Conservation (phyloP, 495 filamentous ascomycete genomes). For the Penicillium coffeae region DNA sequence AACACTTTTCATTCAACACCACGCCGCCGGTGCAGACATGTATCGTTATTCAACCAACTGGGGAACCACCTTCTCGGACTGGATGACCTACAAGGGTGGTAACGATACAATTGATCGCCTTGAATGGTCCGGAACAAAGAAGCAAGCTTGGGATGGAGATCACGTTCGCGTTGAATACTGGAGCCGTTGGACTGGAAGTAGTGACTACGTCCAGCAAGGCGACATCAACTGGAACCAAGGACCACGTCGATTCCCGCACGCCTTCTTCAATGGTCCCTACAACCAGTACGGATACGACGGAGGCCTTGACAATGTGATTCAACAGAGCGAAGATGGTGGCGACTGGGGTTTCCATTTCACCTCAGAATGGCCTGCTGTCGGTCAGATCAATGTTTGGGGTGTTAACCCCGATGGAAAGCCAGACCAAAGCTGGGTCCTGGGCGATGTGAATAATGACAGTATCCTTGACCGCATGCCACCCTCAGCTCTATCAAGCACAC, state of each 20-base stretch:
- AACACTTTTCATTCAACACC: slow-evolving; percentile 52
- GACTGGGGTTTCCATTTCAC: slow-evolving; percentile 59
- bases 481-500: slow-evolving; percentile 47
- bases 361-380: slow-evolving; percentile 60
- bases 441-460: slow-evolving; percentile 57
- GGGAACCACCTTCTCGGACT: slow-evolving; percentile 56
- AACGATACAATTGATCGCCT: slow-evolving; percentile 41
- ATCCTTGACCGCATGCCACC: slow-evolving; percentile 63
- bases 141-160: slow-evolving; percentile 60
- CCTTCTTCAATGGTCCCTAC: slow-evolving; percentile 61
- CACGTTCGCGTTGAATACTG: slow-evolving; percentile 68
- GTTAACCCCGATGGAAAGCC: slow-evolving; percentile 63
- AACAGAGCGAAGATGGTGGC: slow-evolving; percentile 43
- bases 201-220: slow-evolving; percentile 59
- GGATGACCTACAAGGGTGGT: slow-evolving; percentile 51
- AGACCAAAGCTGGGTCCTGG: slow-evolving; percentile 53
- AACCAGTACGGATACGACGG: slow-evolving; percentile 67
- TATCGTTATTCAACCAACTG: slow-evolving; percentile 63
- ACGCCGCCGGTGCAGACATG: slow-evolving; percentile 58
- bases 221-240: slow-evolving; percentile 41
- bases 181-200: slow-evolving; percentile 60
- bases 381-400: slow-evolving; percentile 67
- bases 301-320: slow-evolving; percentile 54
- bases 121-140: slow-evolving; percentile 57
- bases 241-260: slow-evolving; percentile 56